A percentile compares a stretch with the other conserved stretches of the same genome.
phyloP scores from a whole-genome alignment of 2,329 filamentous ascomycete species.

The Coniochaeta sp. region DNA sequence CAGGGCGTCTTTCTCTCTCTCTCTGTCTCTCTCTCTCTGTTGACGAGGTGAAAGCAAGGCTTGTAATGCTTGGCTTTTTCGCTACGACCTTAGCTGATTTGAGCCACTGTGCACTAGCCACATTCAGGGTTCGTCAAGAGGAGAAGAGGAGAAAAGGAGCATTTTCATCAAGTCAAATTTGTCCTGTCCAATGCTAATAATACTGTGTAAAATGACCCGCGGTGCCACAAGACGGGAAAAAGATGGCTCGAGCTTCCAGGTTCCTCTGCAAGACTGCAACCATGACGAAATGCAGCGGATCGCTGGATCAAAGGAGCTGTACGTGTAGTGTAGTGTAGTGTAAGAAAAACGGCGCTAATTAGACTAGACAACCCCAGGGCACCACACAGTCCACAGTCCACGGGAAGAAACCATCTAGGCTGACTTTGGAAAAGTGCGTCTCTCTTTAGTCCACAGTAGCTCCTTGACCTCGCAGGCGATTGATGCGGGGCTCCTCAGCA shows the following conservation, averaged over 20 bases:
- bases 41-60: not conserved
- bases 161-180: not conserved
- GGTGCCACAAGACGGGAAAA: not conserved
- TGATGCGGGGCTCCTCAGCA: not conserved
- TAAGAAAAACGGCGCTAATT: not conserved
- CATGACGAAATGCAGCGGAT: not conserved
- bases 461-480: not conserved
- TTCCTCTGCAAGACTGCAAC: too few relatives aligned
- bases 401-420: not conserved
- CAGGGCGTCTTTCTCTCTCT: not conserved
- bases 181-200: not conserved
- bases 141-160: not conserved
- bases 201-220: too few relatives aligned
- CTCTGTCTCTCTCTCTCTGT: not conserved
- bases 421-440: not conserved
- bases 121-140: not conserved
- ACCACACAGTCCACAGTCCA: too few relatives aligned
- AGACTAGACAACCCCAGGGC: not conserved
- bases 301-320: not conserved
- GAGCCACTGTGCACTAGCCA: not conserved
- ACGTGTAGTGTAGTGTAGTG: too few relatives aligned
- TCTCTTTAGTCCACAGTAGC: too few relatives aligned
- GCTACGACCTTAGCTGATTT: not conserved
- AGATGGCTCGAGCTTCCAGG: not conserved
- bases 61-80: constrained; percentile 1